phyloP scores from a whole-genome alignment of 2,329 filamentous ascomycete genomes.

The Xylaria sp. region DNA sequence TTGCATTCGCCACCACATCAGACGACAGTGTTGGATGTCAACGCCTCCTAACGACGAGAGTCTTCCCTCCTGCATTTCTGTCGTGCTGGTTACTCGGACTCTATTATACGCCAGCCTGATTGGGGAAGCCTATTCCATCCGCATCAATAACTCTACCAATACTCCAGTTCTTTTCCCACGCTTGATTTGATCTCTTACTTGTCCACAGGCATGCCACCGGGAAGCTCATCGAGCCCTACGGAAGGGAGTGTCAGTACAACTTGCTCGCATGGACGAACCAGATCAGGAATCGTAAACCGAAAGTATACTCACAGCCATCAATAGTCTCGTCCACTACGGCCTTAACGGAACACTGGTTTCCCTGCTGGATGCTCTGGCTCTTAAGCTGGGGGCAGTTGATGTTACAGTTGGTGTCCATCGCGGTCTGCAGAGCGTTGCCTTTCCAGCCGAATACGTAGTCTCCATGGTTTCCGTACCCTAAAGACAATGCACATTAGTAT shows the following conservation, averaged over 20 bases:
- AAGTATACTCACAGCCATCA: slow-evolving; percentile 35
- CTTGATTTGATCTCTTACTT: not conserved
- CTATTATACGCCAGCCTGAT: not conserved
- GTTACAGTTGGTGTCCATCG: slow-evolving; percentile 38
- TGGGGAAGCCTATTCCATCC: not conserved
- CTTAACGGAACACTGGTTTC: slow-evolving; percentile 34
- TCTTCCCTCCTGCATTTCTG: not conserved
- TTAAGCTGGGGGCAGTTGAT: slow-evolving; percentile 30
- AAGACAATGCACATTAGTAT: not conserved
- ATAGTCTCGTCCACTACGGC: slow-evolving; percentile 28
- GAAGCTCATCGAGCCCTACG: slow-evolving; percentile 35
- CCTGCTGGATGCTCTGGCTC: slow-evolving; percentile 31
- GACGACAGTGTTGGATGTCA: not conserved
- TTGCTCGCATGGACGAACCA: not conserved
- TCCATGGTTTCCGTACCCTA: slow-evolving; percentile 35
- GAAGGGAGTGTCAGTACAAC: slow-evolving; percentile 14
- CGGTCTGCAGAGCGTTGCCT: slow-evolving; percentile 35
- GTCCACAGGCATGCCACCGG: slow-evolving; percentile 30
- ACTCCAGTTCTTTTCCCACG: not conserved
- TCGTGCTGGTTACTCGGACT: not conserved
- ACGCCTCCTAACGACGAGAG: not conserved
- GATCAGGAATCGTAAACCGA: not conserved
- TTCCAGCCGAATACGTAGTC: slow-evolving; percentile 40
- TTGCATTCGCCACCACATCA: not conserved
- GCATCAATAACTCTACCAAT: not conserved